Evolutionary conservation across 352 stramenopile genomes (phyloP).

Genomic region (Phytophthora aleatoria): DNA sequence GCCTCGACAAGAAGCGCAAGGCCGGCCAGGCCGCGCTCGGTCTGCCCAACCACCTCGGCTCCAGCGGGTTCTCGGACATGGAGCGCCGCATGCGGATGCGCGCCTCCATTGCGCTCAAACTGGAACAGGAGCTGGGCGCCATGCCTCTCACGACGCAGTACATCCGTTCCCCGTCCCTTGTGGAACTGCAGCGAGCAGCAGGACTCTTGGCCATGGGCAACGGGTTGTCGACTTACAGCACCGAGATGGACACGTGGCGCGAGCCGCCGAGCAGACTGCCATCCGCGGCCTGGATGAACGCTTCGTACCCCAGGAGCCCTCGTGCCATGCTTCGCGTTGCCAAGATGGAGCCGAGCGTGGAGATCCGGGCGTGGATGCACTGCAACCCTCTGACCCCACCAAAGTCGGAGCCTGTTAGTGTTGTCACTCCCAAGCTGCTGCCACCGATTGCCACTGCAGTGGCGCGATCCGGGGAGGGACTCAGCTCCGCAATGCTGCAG

Average conservation of each 20-base stretch:
- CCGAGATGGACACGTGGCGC: constrained; percentile 28
- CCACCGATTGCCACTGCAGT: constrained; percentile 45
- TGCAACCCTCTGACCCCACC: constrained; percentile 6
- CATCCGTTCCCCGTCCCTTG: constrained; percentile 32
- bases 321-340: constrained; percentile 45
- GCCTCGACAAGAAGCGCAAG: constrained; percentile 79
- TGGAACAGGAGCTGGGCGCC: constrained; percentile 39
- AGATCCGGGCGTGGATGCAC: constrained; percentile 24
- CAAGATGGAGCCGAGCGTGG: constrained; percentile 33
- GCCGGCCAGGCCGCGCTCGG: constrained; percentile 43
- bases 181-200: constrained; percentile 36
- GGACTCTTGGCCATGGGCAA: constrained; percentile 27
- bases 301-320: constrained; percentile 38
- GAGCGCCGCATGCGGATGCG: constrained; percentile 45
- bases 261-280: constrained; percentile 23
- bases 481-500: constrained; percentile 28
- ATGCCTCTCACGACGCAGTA: constrained; percentile 43
- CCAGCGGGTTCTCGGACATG: constrained; percentile 26
- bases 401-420: constrained; percentile 10
- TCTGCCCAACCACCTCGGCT: constrained; percentile 25
- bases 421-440: constrained; percentile 20
- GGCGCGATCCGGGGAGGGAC: constrained; percentile 36
- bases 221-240: constrained; percentile 6
- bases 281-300: constrained; percentile 28
- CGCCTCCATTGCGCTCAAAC: constrained; percentile 40